Percentiles rank a stretch among this genome's conserved stretches.
Conservation (phyloP, 73 alveolate species). For the Halteria grandinella region DNA sequence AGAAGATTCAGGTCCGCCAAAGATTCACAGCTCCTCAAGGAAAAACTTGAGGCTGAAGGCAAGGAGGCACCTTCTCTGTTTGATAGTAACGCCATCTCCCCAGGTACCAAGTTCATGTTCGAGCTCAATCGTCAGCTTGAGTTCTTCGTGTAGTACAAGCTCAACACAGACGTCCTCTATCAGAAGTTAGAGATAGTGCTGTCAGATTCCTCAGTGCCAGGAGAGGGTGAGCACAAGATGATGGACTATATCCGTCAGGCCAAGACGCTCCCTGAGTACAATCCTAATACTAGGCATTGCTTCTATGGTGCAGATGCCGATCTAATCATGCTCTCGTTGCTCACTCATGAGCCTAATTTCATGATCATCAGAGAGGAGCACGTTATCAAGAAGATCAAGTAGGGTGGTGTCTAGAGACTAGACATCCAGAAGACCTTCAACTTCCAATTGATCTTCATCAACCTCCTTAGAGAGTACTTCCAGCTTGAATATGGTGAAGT, state of each 20-base stretch:
- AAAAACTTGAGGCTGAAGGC: slow-evolving; percentile 71
- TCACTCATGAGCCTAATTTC: slow-evolving; percentile 91
- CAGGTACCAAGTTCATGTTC: slow-evolving; percentile 98
- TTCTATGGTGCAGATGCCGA: slow-evolving; percentile 99
- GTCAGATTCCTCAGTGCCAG: slow-evolving; percentile 96
- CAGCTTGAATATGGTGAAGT: slow-evolving; percentile 83
- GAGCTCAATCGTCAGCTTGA: slow-evolving; percentile 83
- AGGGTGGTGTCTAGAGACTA: slow-evolving; percentile 75
- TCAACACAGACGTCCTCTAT: slow-evolving; percentile 86
- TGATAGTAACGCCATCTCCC: slow-evolving; percentile 93
- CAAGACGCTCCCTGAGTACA: slow-evolving; percentile 69
- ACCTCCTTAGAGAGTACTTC: slow-evolving; percentile 93
- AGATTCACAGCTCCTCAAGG: slow-evolving; percentile 73
- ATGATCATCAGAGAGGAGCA: slow-evolving; percentile 95
- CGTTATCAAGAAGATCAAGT: slow-evolving; percentile 51
- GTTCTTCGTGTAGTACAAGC: slow-evolving; percentile 88
- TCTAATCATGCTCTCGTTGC: slow-evolving; percentile 95
- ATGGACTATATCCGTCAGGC: slow-evolving; percentile 89
- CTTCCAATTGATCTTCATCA: slow-evolving; percentile 84
- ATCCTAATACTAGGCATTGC: slow-evolving; percentile 90
- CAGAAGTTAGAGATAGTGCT: slow-evolving; percentile 73
- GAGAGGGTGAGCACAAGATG: slow-evolving; percentile 99
- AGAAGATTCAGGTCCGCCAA: slow-evolving; percentile 89
- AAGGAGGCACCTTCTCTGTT: slow-evolving; percentile 72
- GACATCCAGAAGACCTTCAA: slow-evolving; percentile 75